These are phyloP conservation scores for Monosporozyma aerobia DNA, from an alignment of 805 yeast species.

Conservation along the genomic window DNA sequence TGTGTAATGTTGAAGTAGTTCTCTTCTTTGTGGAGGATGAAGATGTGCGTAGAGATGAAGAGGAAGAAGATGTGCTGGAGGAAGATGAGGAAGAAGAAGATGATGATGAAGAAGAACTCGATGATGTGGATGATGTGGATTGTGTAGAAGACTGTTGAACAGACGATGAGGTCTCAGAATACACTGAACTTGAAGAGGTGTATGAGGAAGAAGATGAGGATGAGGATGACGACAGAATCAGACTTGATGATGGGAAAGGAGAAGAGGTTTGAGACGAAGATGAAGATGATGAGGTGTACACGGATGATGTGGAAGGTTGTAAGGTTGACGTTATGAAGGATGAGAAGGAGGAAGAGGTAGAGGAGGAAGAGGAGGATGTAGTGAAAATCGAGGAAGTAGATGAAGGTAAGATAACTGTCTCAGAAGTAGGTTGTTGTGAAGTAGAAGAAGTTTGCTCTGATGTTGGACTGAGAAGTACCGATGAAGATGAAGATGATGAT, in stretches of 20 bases:
- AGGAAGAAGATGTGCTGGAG: not conserved
- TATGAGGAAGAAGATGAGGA: not conserved
- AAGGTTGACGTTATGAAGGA: not conserved
- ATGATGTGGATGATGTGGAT: constrained; percentile 3
- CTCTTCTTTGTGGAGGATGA: not conserved
- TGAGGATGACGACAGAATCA: not conserved
- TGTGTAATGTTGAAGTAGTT: not conserved
- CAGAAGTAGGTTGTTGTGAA: constrained; percentile 1
- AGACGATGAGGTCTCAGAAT: constrained; percentile 6
- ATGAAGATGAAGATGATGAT: not conserved
- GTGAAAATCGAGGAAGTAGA: constrained; percentile 2
- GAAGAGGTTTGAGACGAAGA: not conserved
- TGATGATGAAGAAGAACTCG: constrained; percentile 2
- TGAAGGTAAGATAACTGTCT: constrained; percentile 2
- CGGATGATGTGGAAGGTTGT: not conserved
- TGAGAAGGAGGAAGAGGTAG: not conserved
- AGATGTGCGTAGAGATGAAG: constrained; percentile 1
- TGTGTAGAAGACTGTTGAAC: constrained; percentile 13
- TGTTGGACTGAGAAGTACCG: not conserved
- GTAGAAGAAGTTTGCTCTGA: not conserved
- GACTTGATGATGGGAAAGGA: not conserved
- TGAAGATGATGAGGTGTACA: not conserved
- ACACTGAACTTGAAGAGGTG: not conserved
- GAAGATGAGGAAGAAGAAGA: constrained; percentile 9
- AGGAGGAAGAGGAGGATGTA: not conserved